These are phyloP conservation scores for Penicillium odoratum DNA, from an alignment of 495 filamentous ascomycete genomes.

Conservation along the genomic window DNA sequence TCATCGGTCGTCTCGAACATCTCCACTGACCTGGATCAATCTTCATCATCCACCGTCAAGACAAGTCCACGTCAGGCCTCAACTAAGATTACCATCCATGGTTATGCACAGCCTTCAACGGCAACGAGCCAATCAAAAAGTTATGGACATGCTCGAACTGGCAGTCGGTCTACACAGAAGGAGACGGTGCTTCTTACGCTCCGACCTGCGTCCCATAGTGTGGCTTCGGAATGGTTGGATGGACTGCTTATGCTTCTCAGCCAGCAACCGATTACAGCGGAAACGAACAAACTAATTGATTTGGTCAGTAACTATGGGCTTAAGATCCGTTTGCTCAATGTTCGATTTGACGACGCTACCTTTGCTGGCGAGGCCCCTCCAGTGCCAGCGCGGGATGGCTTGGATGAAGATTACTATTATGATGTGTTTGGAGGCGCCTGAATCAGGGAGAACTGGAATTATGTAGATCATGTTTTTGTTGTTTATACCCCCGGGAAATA, in stretches of 20 bases:
- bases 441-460: background rate
- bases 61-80: conserved; percentile 52
- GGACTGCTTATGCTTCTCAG: conserved; percentile 92
- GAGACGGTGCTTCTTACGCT: conserved; percentile 73
- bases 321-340: conserved; percentile 91
- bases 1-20: conserved; percentile 94
- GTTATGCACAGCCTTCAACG: conserved; percentile 49
- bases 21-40: conserved; percentile 54
- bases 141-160: conserved; percentile 34
- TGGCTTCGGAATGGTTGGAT: conserved; percentile 96
- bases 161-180: conserved; percentile 42
- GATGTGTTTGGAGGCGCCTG: conserved; percentile 53
- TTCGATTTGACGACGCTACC: conserved; percentile 73
- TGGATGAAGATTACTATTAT: conserved; percentile 58
- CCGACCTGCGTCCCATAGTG: conserved; percentile 74
- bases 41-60: conserved; percentile 58
- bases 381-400: conserved; percentile 47
- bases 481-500: conserved; percentile 23
- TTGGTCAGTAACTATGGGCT: conserved; percentile 86
- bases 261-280: conserved; percentile 94
- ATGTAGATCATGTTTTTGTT: conserved; percentile 1
- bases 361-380: conserved; percentile 46
- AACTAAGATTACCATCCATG: conserved; percentile 91
- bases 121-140: conserved; percentile 28
- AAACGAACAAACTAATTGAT: conserved; percentile 84